These are phyloP conservation scores for Salvia hispanica DNA, from an alignment of 257 asterid species.

Conservation along the genomic window DNA sequence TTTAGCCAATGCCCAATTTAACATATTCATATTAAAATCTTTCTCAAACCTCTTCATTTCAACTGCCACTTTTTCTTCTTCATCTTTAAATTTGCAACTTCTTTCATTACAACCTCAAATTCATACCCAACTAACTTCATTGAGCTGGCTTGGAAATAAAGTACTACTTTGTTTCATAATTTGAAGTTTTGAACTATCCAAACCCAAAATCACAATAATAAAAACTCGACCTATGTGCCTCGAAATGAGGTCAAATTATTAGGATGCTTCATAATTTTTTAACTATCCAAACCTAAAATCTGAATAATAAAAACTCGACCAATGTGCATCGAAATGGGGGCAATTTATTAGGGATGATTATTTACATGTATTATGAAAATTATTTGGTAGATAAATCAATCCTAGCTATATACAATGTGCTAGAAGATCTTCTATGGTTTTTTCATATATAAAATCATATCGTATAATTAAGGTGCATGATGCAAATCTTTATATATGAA, in stretches of 20 bases:
- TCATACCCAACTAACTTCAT: not conserved
- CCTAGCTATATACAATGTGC: no score
- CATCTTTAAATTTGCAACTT: not conserved
- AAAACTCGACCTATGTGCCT: no score
- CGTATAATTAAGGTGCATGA: no score
- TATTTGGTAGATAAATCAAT: no score
- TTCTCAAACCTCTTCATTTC: conserved; percentile 32
- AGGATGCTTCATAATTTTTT: no score
- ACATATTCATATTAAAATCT: conserved; percentile 28
- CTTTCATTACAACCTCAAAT: not conserved
- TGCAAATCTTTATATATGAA: no score
- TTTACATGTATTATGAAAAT: no score
- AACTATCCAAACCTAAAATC: not conserved
- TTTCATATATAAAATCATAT: no score
- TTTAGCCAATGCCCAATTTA: conserved; percentile 38
- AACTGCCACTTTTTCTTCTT: conserved; percentile 18
- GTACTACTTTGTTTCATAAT: not conserved
- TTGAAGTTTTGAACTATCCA: not conserved
- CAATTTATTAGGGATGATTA: not conserved
- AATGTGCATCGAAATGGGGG: not conserved
- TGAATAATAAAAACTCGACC: not conserved
- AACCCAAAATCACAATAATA: no score
- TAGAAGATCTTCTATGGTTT: no score
- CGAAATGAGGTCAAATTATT: no score
- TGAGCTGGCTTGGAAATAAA: not conserved